Base-by-base conservation (phyloP, 495 filamentous ascomycete genomes). In the Darksidea phi region DNA sequence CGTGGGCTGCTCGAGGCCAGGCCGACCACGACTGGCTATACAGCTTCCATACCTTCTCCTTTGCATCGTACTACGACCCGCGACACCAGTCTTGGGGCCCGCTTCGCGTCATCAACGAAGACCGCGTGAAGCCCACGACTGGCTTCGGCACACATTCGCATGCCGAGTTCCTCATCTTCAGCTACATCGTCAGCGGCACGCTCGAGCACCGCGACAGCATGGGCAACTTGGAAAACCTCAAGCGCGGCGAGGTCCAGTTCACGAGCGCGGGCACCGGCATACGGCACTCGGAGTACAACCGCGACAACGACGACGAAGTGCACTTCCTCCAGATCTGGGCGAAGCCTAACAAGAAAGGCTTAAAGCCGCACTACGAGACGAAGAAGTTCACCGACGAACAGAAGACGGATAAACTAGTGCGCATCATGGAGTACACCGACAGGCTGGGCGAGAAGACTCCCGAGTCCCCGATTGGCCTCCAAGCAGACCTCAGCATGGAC, bases 301-400 rank as follows among this genome's bases (percentile, higher is more conserved):
- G 91, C 67, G 78, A 85, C 64, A 67, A 72, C 15, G 73, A 75
- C 42, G 81, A 87, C 24, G 77, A 83, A 12, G 86, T 88, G 17
- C 88, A 93, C 68, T 91, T 91, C 71, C 77, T 92, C 20, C 88
- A 92, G 73, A 92, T 92, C 60, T 92, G 88, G 88, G 88, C 82
- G 2, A 71, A 86, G 20, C 88, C 88, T 1, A 89, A 87, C 82
- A 79, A 78, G 67, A 72, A 76, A 6, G 85, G 87, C 6, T 76
- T 93, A 51, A 81, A 76, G 59, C 88, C 88, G 3, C 77, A 79
- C 21, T 93, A 93, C 69, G 84, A 87, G 66, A 89, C 86, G 11
- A 78, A 74, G 57, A 83, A 79, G 21, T 90, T 88, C 62, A 70
- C 75, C 37, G 88, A 92, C 51, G 85, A 82, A 21, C 77, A 75